Conservation (phyloP, 2,329 filamentous ascomycete genomes). For the Claviceps sorghi region DNA sequence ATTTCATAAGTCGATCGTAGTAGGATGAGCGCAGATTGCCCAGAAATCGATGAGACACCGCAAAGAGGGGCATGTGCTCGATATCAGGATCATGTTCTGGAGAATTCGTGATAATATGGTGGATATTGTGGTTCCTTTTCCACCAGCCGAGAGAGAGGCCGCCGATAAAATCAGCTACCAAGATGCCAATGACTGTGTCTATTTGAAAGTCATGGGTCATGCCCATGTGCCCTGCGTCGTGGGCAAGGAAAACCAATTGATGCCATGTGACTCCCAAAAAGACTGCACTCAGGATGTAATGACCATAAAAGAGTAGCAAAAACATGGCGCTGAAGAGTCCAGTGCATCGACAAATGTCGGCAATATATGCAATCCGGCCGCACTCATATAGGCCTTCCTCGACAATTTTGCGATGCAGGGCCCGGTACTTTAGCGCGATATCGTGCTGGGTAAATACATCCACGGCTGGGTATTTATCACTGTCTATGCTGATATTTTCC, state of each 20-base stretch:
- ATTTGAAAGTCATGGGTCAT: conserved; percentile 82
- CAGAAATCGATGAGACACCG: conserved; percentile 70
- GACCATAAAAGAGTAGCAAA: conserved; percentile 44
- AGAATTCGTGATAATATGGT: conserved; percentile 90
- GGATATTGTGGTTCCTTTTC: conserved; percentile 92
- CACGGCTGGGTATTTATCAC: conserved; percentile 65
- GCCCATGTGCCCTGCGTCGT: conserved; percentile 94
- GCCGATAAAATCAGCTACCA: conserved; percentile 79
- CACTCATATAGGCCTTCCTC: conserved; percentile 70
- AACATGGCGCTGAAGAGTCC: conserved; percentile 47
- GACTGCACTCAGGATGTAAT: conserved; percentile 55
- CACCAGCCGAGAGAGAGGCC: conserved; percentile 91
- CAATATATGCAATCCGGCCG: conserved; percentile 65
- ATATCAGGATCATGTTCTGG: conserved; percentile 96
- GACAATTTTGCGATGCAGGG: conserved; percentile 55
- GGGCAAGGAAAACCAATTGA: conserved; percentile 82
- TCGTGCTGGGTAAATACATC: conserved; percentile 58
- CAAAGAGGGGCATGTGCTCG: conserved; percentile 78
- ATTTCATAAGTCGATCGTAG: conserved; percentile 67
- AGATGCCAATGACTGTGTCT: conserved; percentile 75
- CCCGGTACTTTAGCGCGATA: conserved; percentile 71
- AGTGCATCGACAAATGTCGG: conserved; percentile 60
- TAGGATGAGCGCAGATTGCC: conserved; percentile 61
- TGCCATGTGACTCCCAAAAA: conserved; percentile 83
- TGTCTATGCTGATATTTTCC: conserved; percentile 59